Percentiles rank a stretch among this genome's conserved stretches.
Evolutionary conservation across 108 stramenopile species (phyloP).

Genomic region (Epithemia pelagica): DNA sequence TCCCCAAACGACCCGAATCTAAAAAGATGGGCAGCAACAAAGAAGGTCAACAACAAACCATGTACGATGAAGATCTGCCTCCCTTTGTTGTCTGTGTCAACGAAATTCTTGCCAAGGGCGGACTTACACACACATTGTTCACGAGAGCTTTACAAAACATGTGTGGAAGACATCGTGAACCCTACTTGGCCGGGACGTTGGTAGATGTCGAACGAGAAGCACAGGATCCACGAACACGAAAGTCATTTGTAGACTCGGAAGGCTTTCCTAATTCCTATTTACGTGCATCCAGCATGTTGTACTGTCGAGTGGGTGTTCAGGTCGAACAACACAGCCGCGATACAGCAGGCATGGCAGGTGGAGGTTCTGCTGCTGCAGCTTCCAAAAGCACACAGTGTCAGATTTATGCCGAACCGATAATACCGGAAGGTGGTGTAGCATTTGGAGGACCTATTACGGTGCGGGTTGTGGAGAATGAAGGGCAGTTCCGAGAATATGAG

Average conservation of each 20-base stretch:
- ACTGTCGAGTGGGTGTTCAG: slow-evolving; percentile 74
- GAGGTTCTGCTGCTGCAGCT: slow-evolving; percentile 25
- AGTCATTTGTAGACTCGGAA: slow-evolving; percentile 61
- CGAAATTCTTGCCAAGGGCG: slow-evolving; percentile 73
- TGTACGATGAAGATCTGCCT: slow-evolving; percentile 19
- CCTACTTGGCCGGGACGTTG: slow-evolving; percentile 66
- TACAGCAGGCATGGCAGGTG: slow-evolving; percentile 16
- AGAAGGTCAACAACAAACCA: slow-evolving; percentile 10
- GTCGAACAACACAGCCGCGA: slow-evolving; percentile 63
- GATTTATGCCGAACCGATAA: slow-evolving; percentile 71
- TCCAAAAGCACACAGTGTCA: slow-evolving; percentile 69
- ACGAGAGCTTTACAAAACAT: slow-evolving; percentile 72
- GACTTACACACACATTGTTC: slow-evolving; percentile 73
- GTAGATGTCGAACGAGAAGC: slow-evolving; percentile 72
- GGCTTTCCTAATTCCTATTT: slow-evolving; percentile 88
- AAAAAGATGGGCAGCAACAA: slow-evolving; percentile 13
- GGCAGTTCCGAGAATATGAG: slow-evolving; percentile 69
- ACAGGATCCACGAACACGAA: slow-evolving; percentile 35
- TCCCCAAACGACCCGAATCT: slow-evolving; percentile 20
- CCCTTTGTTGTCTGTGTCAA: slow-evolving; percentile 78
- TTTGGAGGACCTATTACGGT: slow-evolving; percentile 79
- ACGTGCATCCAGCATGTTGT: slow-evolving; percentile 60
- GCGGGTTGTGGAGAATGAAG: slow-evolving; percentile 83
- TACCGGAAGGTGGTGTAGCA: slow-evolving; percentile 70
- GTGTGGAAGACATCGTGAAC: slow-evolving; percentile 63